phyloP scores from a whole-genome alignment of 768 basidiomycete genomes.

The Tricholoma furcatifolium region DNA sequence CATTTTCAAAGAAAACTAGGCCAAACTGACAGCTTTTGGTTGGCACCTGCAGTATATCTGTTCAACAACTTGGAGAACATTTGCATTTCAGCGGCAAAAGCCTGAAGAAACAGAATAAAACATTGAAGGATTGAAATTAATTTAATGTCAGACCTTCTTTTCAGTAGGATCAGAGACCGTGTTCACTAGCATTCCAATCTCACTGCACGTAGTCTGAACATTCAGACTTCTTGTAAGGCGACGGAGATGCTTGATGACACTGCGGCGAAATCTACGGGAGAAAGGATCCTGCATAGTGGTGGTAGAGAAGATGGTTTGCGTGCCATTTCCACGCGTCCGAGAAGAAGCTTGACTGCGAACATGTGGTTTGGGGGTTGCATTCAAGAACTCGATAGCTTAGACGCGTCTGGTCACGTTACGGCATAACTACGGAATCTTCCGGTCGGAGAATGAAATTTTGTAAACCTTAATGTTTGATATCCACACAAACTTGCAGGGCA shows the following conservation, averaged over 20 bases:
- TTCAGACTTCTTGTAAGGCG: constrained; percentile 45
- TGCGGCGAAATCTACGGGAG: constrained; percentile 32
- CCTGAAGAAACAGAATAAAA: constrained; percentile 30
- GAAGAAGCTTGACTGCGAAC: constrained; percentile 6
- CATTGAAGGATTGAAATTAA: neutral
- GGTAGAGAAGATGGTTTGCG: constrained; percentile 7
- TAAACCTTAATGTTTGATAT: constrained; percentile 49
- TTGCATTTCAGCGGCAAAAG: constrained; percentile 80
- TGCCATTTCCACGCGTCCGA: constrained; percentile 5
- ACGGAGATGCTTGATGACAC: constrained; percentile 38
- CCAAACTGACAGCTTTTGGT: constrained; percentile 61
- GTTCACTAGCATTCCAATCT: constrained; percentile 65
- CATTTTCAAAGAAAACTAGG: constrained; percentile 14
- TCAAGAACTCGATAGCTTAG: neutral
- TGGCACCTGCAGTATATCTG: constrained; percentile 71
- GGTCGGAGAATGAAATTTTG: constrained; percentile 32
- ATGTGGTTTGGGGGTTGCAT: too few species aligned
- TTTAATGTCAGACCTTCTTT: constrained; percentile 48
- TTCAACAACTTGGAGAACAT: constrained; percentile 82
- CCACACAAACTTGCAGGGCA: constrained; percentile 50
- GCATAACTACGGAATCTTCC: constrained; percentile 25
- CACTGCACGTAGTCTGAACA: constrained; percentile 62
- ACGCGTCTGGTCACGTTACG: constrained; percentile 7
- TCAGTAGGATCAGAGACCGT: constrained; percentile 53
- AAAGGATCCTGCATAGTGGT: constrained; percentile 37